Conservation (phyloP, 345 rosid genomes). For the Euclidium syriacum region DNA sequence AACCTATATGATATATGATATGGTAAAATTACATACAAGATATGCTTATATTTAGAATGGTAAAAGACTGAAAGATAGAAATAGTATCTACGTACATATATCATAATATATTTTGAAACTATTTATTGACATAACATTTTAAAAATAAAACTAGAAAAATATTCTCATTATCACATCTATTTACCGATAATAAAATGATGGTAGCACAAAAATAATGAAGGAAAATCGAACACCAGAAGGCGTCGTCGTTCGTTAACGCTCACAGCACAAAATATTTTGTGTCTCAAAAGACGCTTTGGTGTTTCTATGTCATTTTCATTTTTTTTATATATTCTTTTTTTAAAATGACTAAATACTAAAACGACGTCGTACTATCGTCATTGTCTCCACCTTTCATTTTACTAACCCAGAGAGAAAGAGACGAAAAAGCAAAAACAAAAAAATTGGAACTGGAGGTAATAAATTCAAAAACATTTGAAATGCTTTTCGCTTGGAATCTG, state of each 20-base stretch:
- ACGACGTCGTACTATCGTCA: constrained; percentile 29
- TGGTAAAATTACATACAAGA: too few relatives aligned
- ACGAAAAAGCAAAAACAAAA: constrained; percentile 3
- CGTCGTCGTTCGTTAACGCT: constrained; percentile 21
- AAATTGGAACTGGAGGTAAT: constrained; percentile 26
- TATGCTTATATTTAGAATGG: too few relatives aligned
- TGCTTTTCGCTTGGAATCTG: constrained; percentile 15
- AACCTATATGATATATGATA: too few relatives aligned
- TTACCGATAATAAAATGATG: neutral
- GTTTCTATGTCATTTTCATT: constrained; percentile 14
- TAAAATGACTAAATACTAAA: neutral
- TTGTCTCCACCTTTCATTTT: constrained; percentile 15
- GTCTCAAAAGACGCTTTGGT: constrained; percentile 22
- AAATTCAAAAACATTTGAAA: constrained; percentile 24
- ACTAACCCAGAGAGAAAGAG: constrained; percentile 11
- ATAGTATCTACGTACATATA: too few relatives aligned
- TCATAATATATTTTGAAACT: too few relatives aligned
- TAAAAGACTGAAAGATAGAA: too few relatives aligned
- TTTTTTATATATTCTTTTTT: neutral
- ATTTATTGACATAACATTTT: too few relatives aligned
- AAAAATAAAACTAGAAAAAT: too few relatives aligned
- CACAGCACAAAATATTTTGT: constrained; percentile 20
- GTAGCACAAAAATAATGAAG: neutral
- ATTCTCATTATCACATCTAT: too few relatives aligned
- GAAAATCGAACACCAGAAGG: constrained; percentile 25